These are phyloP conservation scores for Novymonas esmeraldas DNA, from an alignment of 208 protist species.

Conservation along the genomic window DNA sequence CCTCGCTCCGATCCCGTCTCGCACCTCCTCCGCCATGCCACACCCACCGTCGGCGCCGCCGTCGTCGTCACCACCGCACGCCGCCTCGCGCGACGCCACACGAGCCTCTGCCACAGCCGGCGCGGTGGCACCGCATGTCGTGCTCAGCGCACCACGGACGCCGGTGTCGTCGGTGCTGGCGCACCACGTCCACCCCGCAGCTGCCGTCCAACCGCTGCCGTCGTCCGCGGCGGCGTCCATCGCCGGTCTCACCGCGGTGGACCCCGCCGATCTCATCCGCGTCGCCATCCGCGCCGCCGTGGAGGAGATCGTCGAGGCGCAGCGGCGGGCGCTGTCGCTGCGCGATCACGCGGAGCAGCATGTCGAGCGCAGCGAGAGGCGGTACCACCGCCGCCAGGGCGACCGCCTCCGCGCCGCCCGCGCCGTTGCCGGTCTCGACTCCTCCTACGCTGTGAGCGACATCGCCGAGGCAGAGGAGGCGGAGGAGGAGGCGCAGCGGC, in stretches of 20 bases:
- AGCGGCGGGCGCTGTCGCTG: conserved; percentile 35
- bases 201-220: conserved; percentile 6
- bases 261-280: conserved; percentile 41
- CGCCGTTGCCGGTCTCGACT: conserved; percentile 28
- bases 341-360: conserved; percentile 39
- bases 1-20: conserved; percentile 13
- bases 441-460: conserved; percentile 23
- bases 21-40: not conserved
- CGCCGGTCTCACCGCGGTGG: conserved; percentile 6
- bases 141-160: conserved; percentile 11
- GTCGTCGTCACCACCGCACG: not conserved
- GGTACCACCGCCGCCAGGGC: conserved; percentile 31
- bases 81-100: not conserved
- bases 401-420: conserved; percentile 36
- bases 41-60: not conserved
- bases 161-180: not conserved
- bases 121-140: conserved; percentile 18
- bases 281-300: conserved; percentile 72
- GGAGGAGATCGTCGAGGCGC: conserved; percentile 57
- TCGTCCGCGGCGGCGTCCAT: conserved; percentile 6
- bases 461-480: not conserved
- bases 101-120: not conserved
- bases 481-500: too few species aligned
- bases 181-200: not conserved
- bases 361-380: conserved; percentile 36